Base-by-base conservation (phyloP, 768 basidiomycete genomes). In the Rickenella mellea region DNA sequence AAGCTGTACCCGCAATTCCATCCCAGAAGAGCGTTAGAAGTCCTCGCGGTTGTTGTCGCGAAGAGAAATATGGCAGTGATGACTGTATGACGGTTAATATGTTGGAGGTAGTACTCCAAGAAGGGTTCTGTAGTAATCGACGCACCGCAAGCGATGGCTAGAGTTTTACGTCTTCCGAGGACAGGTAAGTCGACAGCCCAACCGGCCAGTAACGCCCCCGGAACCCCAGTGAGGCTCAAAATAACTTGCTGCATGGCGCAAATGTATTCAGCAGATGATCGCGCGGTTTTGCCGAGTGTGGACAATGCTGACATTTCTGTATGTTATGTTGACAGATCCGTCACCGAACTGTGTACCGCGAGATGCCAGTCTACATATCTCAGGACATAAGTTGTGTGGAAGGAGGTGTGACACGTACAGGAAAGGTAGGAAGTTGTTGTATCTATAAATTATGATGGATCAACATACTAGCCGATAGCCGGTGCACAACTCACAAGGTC, bases 1-100 rank as follows among this genome's bases (percentile, higher is more conserved):
- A 81, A 80, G n/a, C 64, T 68, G 48, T 82, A 83, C 7, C 73
- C 82, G 53, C 83, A 88, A 59, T 87, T 86, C 84, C 84, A 88
- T 36, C 77, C 84, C 20, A 88, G 67, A 30, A 87, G 68, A 21
- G 73, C 68, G 46, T 79, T 67, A 6, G 79, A 83, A 45, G 71
- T 77, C 50, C 74, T 70, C 24, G 84, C 72, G n/a, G 83, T 86
- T 33, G 84, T 87, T 25, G 73, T 78, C 48, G 70, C 78, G 52
- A 83, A 80, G 35, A 90, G 70, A 63, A 87, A 87, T 10, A 68
- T 69, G 12, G 83, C 84, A 9, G 85, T 87, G 52, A 86, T 68
- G 55, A 70, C 76, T 80, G 62, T 55, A 55, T 69, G 19, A 10
- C 7, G 11, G 3, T 4, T 36, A 2, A 40, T 68, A 57, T 61